Conservation (phyloP, 1,284 basidiomycete species). For the Pterulicium gracile region DNA sequence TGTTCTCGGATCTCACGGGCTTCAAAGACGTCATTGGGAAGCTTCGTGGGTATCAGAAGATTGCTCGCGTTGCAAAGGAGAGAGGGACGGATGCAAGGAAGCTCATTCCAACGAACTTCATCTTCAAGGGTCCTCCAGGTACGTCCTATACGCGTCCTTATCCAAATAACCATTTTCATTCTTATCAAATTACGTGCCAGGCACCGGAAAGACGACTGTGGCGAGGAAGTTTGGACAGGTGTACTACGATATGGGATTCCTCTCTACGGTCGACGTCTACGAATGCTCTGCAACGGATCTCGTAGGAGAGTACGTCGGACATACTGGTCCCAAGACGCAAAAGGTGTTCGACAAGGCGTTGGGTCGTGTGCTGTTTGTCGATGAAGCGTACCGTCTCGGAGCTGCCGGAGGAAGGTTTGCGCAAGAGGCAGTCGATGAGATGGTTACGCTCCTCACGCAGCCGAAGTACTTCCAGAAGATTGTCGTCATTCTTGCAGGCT, state of each 20-base stretch:
- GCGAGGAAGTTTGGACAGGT: conserved; percentile 46
- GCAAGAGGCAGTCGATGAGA: conserved; percentile 15
- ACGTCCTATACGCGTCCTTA: too few relatives aligned
- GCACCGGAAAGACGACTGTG: conserved; percentile 39
- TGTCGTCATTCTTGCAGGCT: conserved; percentile 16
- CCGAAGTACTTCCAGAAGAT: conserved; percentile 11
- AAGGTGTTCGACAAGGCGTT: conserved; percentile 20
- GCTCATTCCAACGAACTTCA: conserved; percentile 51
- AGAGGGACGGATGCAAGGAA: conserved; percentile 31
- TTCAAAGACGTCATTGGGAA: conserved; percentile 40
- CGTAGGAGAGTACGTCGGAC: conserved; percentile 13
- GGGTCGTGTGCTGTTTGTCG: conserved; percentile 23
- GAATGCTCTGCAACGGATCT: conserved; percentile 55
- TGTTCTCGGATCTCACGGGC: conserved; percentile 55
- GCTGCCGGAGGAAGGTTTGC: conserved; percentile 15
- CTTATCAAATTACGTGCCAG: conserved; percentile 14
- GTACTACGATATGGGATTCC: conserved; percentile 56
- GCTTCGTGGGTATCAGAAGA: conserved; percentile 39
- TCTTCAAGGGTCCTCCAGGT: conserved; percentile 68
- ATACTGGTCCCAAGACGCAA: conserved; percentile 24
- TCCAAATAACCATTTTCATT: too few relatives aligned
- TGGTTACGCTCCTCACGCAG: conserved; percentile 14
- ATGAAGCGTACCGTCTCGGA: conserved; percentile 22
- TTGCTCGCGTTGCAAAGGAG: conserved; percentile 32
- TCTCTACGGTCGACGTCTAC: conserved; percentile 38